Percentiles rank a stretch among this genome's conserved stretches.
These are phyloP conservation scores for Chaetomium strumarium DNA, from an alignment of 2,329 filamentous ascomycete species.

Conservation along the genomic window DNA sequence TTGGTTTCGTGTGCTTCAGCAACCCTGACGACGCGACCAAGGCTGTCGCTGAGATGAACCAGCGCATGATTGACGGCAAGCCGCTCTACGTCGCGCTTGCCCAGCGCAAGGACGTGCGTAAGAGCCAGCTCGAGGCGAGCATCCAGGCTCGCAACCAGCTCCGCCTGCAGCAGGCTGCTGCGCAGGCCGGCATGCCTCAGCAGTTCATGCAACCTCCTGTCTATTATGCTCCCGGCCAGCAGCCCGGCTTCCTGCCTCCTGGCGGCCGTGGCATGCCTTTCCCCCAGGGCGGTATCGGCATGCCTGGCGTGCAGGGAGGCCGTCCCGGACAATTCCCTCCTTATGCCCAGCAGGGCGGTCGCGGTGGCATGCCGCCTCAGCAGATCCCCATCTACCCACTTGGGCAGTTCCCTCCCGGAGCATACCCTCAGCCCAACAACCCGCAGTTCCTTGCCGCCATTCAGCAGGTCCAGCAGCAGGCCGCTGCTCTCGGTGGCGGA, in stretches of 20 bases:
- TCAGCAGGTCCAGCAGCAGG: conserved; percentile 62
- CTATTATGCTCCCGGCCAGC: conserved; percentile 82
- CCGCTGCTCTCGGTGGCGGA: conserved; percentile 39
- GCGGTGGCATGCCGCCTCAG: conserved; percentile 75
- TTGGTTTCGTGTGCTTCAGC: conserved; percentile 99
- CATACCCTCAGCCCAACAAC: conserved; percentile 73
- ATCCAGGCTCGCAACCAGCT: conserved; percentile 99
- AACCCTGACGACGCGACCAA: conserved; percentile 99
- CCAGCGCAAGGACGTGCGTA: conserved; percentile 98
- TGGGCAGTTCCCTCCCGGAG: conserved; percentile 71
- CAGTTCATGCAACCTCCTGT: conserved; percentile 85
- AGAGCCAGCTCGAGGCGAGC: conserved; percentile 97
- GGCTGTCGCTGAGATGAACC: conserved; percentile 99
- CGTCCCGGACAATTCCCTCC: conserved; percentile 82
- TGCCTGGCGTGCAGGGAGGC: conserved; percentile 69
- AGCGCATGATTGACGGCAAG: conserved; percentile 97
- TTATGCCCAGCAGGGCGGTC: conserved; percentile 81
- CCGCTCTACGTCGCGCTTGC: conserved; percentile 95
- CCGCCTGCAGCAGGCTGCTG: conserved; percentile 94
- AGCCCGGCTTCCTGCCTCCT: conserved; percentile 63
- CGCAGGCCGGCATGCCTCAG: conserved; percentile 80
- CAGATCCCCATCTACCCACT: conserved; percentile 84
- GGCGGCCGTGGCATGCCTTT: conserved; percentile 62
- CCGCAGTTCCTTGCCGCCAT: conserved; percentile 77
- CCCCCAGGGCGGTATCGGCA: conserved; percentile 57